Conservation (phyloP, 2,329 filamentous ascomycete species). For the Diaporthe batatas region DNA sequence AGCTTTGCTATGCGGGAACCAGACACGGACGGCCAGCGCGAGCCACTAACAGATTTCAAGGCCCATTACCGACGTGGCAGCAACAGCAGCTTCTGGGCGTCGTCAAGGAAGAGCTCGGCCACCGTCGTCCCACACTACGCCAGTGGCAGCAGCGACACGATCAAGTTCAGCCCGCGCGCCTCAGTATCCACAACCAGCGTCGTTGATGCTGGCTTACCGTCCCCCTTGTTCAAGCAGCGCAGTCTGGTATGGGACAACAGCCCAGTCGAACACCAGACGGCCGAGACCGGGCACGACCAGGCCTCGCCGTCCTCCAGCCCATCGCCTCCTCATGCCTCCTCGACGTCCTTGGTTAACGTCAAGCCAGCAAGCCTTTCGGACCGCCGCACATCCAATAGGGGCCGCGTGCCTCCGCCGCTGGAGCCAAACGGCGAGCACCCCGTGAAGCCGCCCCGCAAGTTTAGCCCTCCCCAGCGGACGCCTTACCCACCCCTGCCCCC, state of each 20-base stretch:
- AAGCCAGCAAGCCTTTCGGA: slow-evolving; percentile 34
- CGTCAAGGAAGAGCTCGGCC: slow-evolving; percentile 29
- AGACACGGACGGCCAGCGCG: not conserved
- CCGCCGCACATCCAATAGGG: slow-evolving; percentile 29
- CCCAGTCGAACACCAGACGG: not conserved
- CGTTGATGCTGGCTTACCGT: not conserved
- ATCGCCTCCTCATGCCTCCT: not conserved
- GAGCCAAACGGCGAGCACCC: slow-evolving; percentile 1
- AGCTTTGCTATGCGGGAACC: not conserved
- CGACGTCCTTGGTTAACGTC: not conserved
- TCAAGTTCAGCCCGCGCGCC: slow-evolving; percentile 18
- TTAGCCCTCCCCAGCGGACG: slow-evolving; percentile 12
- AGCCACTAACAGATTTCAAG: not conserved
- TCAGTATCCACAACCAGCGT: not conserved
- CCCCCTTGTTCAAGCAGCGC: slow-evolving; percentile 4
- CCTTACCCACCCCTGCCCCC: slow-evolving; percentile 38
- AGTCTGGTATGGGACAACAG: slow-evolving; percentile 27
- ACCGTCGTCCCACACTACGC: slow-evolving; percentile 31
- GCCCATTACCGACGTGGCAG: slow-evolving; percentile 10
- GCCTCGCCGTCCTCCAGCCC: slow-evolving; percentile 16
- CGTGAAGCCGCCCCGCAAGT: not conserved
- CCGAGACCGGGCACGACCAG: not conserved
- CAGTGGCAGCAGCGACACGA: slow-evolving; percentile 24
- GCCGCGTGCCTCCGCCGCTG: slow-evolving; percentile 27
- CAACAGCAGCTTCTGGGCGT: not conserved